Base-by-base conservation (phyloP, 805 yeast species). In the Helenozyma rhizophorensis region DNA sequence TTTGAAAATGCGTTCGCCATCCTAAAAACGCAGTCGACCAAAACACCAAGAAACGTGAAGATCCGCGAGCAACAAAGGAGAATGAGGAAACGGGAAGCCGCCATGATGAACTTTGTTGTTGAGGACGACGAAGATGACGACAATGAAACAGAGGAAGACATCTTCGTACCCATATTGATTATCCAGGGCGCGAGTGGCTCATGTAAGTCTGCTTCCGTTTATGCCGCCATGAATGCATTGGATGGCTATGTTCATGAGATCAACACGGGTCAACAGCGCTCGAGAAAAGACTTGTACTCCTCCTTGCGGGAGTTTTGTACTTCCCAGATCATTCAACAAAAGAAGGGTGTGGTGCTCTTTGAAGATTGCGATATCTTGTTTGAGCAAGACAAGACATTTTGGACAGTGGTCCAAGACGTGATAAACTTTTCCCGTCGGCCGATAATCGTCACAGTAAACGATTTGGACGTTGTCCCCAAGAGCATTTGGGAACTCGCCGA, bases 311-410 rank as follows among this genome's bases (percentile, higher is more conserved):
- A 94, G 48, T 72, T 88, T 33, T 78, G 90, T 35, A 89, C 96
- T 4, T 83, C 95, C 0, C 87, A 86, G 39, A 62, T 83, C 28
- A 89, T 90, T 2, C 85, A 81, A 42, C 63, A 63, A 30, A 49
- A 34, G 38, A 70, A 76, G 37, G 88, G 90, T 6, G 62, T 87
- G 5, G 79, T 93, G 4, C 56, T 93, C 21, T 67, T 90, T 36
- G 96, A 89, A 46, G 96, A 90, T 48, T 89, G 84, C 25, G 96
- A 90, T 52, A 65, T 85, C 9, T 54, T 89, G 13, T 86, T 82
- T 48, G 86, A 77, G 33, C 77, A 74, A 21, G 97, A 93, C 48
- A 76, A 73, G 36, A 77, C 78, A 2, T 89, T 90, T 51, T 93
- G 97, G 96, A 50, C 68, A 1, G 77, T 81, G 2, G 68, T 87